phyloP scores from a whole-genome alignment of 2,329 filamentous ascomycete genomes.

The Cladosporium sp. region DNA sequence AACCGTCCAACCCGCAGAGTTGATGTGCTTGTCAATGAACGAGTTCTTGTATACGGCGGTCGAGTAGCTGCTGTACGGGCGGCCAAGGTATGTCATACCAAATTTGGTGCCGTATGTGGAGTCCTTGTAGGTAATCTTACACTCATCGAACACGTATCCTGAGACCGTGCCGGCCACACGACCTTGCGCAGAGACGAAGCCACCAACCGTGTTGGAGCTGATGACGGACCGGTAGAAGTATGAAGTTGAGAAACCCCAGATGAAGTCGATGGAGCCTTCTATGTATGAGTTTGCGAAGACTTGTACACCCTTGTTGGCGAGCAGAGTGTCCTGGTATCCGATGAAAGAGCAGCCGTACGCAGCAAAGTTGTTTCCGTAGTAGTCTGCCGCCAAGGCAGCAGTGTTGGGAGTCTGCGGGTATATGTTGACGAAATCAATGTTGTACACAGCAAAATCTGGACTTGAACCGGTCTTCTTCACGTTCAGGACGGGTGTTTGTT shows the following conservation, averaged over 20 bases:
- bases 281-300: slow-evolving; percentile 34
- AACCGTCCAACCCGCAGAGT: slow-evolving; percentile 56
- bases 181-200: slow-evolving; percentile 41
- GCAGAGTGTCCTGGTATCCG: slow-evolving; percentile 35
- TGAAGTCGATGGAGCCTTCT: slow-evolving; percentile 44
- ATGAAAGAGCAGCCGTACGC: slow-evolving; percentile 37
- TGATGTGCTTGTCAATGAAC: slow-evolving; percentile 55
- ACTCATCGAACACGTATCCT: slow-evolving; percentile 42
- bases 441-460: slow-evolving; percentile 33
- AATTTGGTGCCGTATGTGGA: slow-evolving; percentile 43
- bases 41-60: slow-evolving; percentile 54
- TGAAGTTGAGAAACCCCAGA: slow-evolving; percentile 44
- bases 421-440: slow-evolving; percentile 38
- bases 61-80: slow-evolving; percentile 53
- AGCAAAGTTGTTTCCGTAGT: slow-evolving; percentile 36
- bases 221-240: slow-evolving; percentile 45
- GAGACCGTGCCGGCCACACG: slow-evolving; percentile 40
- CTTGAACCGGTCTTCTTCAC: slow-evolving; percentile 43
- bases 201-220: slow-evolving; percentile 37
- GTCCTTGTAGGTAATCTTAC: slow-evolving; percentile 56
- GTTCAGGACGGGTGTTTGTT: slow-evolving; percentile 48
- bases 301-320: slow-evolving; percentile 35
- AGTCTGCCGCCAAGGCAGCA: slow-evolving; percentile 37
- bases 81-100: slow-evolving; percentile 50
- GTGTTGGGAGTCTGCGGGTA: slow-evolving; percentile 37